Evolutionary conservation across 305 asterid species (phyloP).

Genomic region (Fraxinus velutina): DNA sequence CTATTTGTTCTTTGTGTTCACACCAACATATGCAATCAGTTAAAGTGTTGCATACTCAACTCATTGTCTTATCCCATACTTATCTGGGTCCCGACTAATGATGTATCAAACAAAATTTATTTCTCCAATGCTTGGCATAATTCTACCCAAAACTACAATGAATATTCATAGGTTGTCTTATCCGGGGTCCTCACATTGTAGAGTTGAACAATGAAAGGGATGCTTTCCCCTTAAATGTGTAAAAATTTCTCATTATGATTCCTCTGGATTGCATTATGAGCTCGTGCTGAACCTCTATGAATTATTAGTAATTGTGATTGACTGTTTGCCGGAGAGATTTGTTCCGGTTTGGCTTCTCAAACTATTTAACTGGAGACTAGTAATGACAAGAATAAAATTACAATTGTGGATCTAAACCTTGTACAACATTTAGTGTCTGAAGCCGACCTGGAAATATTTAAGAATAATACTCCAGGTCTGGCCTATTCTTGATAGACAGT

Average conservation of each 20-base stretch:
- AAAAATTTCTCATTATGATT: not conserved
- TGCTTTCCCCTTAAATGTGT: conserved; percentile 13
- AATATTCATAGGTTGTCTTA: not conserved
- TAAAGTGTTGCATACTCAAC: not conserved
- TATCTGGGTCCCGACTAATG: not conserved
- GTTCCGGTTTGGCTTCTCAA: not conserved
- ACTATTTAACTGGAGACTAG: not conserved
- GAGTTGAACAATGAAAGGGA: conserved; percentile 9
- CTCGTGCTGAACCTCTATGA: not conserved
- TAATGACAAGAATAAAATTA: not conserved
- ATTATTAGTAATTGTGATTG: not conserved
- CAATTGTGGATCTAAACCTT: not conserved
- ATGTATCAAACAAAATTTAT: not conserved
- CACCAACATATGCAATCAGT: not conserved
- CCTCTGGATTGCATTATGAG: conserved; percentile 3
- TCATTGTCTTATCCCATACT: not conserved
- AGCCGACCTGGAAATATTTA: not conserved
- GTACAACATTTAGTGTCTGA: not conserved
- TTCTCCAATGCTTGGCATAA: not conserved
- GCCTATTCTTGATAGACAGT: not conserved
- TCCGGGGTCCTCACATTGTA: not conserved
- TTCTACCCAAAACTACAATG: not conserved
- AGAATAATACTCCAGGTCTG: not conserved
- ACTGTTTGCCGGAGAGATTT: not conserved
- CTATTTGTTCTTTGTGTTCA: not conserved